Evolutionary conservation across 495 filamentous ascomycete species (phyloP).

Genomic region (Talaromyces borbonicus): DNA sequence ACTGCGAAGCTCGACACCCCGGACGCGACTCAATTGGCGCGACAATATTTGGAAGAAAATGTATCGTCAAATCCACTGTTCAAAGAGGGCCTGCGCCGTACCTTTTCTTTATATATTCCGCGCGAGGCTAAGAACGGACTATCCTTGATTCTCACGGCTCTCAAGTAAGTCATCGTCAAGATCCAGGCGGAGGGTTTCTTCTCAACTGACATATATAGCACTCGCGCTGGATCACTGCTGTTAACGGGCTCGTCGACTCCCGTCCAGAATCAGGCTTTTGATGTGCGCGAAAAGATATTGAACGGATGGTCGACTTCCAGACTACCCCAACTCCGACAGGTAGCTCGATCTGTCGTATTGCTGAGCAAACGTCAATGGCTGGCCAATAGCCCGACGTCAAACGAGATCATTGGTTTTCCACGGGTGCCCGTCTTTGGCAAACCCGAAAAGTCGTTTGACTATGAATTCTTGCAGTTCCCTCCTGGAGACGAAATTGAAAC

Average conservation of each 20-base stretch:
- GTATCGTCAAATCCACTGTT: constrained; percentile 39
- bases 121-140: constrained; percentile 41
- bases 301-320: constrained; percentile 49
- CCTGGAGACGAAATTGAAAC: constrained; percentile 36
- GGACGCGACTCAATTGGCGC: constrained; percentile 21
- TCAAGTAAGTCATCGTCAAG: constrained; percentile 39
- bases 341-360: constrained; percentile 45
- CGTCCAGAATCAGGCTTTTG: constrained; percentile 51
- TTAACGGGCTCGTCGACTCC: constrained; percentile 55
- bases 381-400: constrained; percentile 46
- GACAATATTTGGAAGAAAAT: constrained; percentile 39
- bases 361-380: constrained; percentile 52
- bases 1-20: constrained; percentile 18
- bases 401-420: constrained; percentile 51
- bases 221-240: constrained; percentile 55
- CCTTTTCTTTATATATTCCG: constrained; percentile 30
- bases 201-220: constrained; percentile 33
- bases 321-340: constrained; percentile 43
- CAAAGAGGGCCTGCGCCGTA: constrained; percentile 32
- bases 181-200: not conserved
- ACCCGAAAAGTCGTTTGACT: constrained; percentile 44
- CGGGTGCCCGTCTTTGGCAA: constrained; percentile 51
- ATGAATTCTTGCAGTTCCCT: constrained; percentile 42
- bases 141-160: constrained; percentile 37
- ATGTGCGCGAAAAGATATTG: constrained; percentile 50